Evolutionary conservation across 495 filamentous ascomycete species (phyloP).

Genomic region (Aspergillus bridgeri): DNA sequence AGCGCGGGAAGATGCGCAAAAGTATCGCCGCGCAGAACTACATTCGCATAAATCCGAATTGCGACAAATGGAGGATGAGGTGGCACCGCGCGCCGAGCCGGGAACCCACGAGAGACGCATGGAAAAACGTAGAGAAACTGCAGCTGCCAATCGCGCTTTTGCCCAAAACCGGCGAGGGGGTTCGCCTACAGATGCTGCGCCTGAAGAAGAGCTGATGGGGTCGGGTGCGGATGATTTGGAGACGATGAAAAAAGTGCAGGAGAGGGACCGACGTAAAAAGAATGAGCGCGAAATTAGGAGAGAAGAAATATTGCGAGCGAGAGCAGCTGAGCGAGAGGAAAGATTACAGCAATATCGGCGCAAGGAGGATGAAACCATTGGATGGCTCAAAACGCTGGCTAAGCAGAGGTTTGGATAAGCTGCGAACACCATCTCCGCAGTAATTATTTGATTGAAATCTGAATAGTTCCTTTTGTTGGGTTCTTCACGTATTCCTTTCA

Average conservation of each 20-base stretch:
- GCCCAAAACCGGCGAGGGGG: constrained; percentile 39
- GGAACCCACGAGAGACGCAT: constrained; percentile 81
- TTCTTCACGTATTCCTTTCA: neutral
- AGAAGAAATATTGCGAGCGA: constrained; percentile 41
- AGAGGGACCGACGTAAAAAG: constrained; percentile 41
- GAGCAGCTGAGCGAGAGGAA: constrained; percentile 42
- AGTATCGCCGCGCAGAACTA: constrained; percentile 57
- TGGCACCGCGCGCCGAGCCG: constrained; percentile 77
- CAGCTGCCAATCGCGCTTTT: constrained; percentile 47
- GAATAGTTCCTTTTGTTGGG: neutral
- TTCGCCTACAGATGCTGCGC: constrained; percentile 38
- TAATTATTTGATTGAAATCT: neutral
- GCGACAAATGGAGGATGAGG: constrained; percentile 58
- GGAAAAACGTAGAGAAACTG: constrained; percentile 70
- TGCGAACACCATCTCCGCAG: neutral
- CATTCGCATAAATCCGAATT: constrained; percentile 33
- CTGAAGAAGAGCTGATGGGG: constrained; percentile 43
- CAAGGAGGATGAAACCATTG: constrained; percentile 45
- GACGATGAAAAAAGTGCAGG: constrained; percentile 38
- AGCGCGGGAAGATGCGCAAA: constrained; percentile 52
- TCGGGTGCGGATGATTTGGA: constrained; percentile 40
- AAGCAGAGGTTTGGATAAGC: constrained; percentile 44
- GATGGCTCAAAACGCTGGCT: constrained; percentile 43
- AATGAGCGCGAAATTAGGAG: constrained; percentile 40
- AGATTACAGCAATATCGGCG: constrained; percentile 39